phyloP scores from a whole-genome alignment of 495 filamentous ascomycete species.

The Chlorociboria aeruginascens region DNA sequence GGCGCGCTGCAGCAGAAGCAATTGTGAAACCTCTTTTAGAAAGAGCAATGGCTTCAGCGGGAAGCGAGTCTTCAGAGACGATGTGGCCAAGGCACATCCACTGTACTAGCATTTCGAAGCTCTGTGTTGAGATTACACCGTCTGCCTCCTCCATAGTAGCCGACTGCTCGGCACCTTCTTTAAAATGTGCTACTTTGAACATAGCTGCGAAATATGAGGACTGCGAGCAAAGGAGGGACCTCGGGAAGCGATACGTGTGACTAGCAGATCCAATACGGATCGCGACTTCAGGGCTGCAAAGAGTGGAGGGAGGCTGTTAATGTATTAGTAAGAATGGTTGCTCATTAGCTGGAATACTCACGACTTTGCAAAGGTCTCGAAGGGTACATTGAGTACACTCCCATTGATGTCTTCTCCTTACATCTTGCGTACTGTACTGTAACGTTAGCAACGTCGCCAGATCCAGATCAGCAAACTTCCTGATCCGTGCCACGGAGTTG shows the following conservation, averaged over 20 bases:
- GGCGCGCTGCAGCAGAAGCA: too few relatives aligned
- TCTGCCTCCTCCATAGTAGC: slow-evolving; percentile 12
- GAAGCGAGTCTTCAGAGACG: background rate
- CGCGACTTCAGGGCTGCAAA: slow-evolving; percentile 3
- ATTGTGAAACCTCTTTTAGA: too few relatives aligned
- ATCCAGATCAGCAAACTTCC: too few relatives aligned
- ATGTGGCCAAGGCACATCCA: background rate
- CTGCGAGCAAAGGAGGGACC: slow-evolving; percentile 5
- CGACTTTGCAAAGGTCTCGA: background rate
- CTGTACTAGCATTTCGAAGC: slow-evolving; percentile 6
- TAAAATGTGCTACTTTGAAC: slow-evolving; percentile 3
- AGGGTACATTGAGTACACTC: background rate
- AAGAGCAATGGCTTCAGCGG: background rate
- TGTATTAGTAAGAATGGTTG: background rate
- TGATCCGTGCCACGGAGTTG: too few relatives aligned
- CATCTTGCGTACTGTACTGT: too few relatives aligned
- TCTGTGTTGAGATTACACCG: slow-evolving; percentile 4
- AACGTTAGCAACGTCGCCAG: too few relatives aligned
- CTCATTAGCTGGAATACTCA: background rate
- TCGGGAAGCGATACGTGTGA: slow-evolving; percentile 7
- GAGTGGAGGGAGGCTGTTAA: slow-evolving; percentile 4
- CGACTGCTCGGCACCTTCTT: slow-evolving; percentile 2
- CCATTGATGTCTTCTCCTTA: background rate
- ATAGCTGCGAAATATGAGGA: slow-evolving; percentile 6
- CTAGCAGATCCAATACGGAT: slow-evolving; percentile 7